Evolutionary conservation across 2,329 filamentous ascomycete species (phyloP).

Genomic region (Periconia macrospinosa): DNA sequence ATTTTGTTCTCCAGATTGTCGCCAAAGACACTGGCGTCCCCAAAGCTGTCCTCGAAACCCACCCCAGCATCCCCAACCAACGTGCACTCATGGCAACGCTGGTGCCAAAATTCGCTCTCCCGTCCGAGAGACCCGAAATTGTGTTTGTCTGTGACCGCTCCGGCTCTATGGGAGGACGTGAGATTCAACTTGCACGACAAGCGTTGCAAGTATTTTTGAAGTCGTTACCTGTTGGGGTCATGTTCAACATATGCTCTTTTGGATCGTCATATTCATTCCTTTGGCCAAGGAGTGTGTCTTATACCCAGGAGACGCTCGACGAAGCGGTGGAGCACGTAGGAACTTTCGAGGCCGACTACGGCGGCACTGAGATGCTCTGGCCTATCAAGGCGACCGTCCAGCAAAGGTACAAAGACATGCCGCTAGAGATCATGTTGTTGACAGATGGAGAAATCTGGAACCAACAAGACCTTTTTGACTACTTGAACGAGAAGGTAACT

Average conservation of each 20-base stretch:
- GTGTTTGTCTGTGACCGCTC: conserved; percentile 75
- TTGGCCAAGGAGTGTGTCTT: conserved; percentile 52
- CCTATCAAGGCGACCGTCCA: conserved; percentile 53
- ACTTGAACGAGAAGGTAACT: conserved; percentile 49
- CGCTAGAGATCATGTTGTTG: conserved; percentile 58
- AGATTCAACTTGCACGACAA: conserved; percentile 57
- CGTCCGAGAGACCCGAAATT: conserved; percentile 61
- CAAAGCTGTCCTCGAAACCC: conserved; percentile 65
- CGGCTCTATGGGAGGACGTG: conserved; percentile 61
- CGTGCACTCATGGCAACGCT: conserved; percentile 71
- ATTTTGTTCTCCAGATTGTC: conserved; percentile 69
- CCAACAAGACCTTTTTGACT: conserved; percentile 52
- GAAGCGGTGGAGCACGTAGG: conserved; percentile 49
- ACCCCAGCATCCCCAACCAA: conserved; percentile 63
- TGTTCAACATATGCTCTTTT: conserved; percentile 74
- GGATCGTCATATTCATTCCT: conserved; percentile 53
- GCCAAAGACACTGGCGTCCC: conserved; percentile 64
- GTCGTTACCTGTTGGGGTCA: conserved; percentile 63
- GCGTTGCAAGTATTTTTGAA: conserved; percentile 67
- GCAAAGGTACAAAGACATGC: conserved; percentile 49
- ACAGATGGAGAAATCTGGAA: conserved; percentile 60
- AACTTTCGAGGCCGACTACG: conserved; percentile 50
- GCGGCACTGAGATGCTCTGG: conserved; percentile 57
- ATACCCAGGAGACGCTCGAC: conserved; percentile 49
- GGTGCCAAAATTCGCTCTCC: conserved; percentile 69